Percentiles rank a stretch among this genome's conserved stretches.
These are phyloP conservation scores for Ambrosia hybrid DNA, from an alignment of 140 eudicot species.

Conservation along the genomic window DNA sequence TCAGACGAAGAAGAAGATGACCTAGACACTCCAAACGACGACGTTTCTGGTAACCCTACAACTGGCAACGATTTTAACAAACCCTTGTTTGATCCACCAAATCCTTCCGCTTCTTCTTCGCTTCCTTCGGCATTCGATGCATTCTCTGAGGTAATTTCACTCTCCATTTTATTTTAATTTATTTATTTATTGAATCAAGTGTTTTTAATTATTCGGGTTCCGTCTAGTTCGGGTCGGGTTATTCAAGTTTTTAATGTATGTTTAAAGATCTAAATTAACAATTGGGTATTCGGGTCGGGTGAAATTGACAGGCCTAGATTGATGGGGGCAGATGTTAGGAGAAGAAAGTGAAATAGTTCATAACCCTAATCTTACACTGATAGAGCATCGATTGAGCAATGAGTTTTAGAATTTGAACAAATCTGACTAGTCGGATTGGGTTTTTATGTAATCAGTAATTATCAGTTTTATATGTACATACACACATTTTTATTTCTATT, in stretches of 20 bases:
- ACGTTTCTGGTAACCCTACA: slow-evolving; percentile 20
- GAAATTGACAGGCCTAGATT: background rate
- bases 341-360: background rate
- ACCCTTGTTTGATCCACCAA: slow-evolving; percentile 50
- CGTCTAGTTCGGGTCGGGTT: no score
- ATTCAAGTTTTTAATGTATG: background rate
- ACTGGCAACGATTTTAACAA: slow-evolving; percentile 35
- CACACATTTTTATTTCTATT: no score
- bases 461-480: no score
- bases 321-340: background rate
- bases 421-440: no score
- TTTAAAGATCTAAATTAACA: background rate
- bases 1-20: slow-evolving; percentile 28
- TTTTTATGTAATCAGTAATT: no score
- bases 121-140: slow-evolving; percentile 85
- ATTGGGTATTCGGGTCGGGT: no score
- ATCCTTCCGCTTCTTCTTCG: slow-evolving; percentile 55
- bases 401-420: no score
- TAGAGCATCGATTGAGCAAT: background rate
- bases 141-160: slow-evolving; percentile 57
- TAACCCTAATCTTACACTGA: background rate
- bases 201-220: no score
- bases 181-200: background rate
- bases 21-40: slow-evolving; percentile 27
- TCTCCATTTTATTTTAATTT: background rate